Conservation (phyloP, 129 eudicot genomes). For the Flaveria linearis region DNA sequence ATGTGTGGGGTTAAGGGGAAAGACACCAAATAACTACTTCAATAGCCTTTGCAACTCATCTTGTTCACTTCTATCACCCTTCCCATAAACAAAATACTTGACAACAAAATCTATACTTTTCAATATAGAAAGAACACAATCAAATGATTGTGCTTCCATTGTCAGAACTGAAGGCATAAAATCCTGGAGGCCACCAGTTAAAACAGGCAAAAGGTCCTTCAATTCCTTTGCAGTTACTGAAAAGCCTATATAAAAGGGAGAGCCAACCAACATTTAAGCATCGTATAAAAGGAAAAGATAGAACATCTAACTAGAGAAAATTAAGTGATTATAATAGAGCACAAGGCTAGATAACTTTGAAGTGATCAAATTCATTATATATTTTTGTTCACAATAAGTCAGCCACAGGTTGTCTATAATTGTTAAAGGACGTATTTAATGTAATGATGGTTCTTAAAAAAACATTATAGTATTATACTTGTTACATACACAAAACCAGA, state of each 20-base stretch:
- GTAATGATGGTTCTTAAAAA: not conserved
- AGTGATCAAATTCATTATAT: not conserved
- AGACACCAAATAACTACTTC: constrained; percentile 67
- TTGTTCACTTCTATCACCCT: constrained; percentile 32
- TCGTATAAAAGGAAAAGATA: not conserved
- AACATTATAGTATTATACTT: not conserved
- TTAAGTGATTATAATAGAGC: not conserved
- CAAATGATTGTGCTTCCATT: constrained; percentile 71
- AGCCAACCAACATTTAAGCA: not conserved
- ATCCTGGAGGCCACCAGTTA: constrained; percentile 74
- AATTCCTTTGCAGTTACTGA: constrained; percentile 46
- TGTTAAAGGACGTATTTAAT: not conserved
- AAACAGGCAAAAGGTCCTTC: constrained; percentile 65
- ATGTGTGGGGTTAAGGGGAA: constrained; percentile 55
- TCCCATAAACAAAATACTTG: constrained; percentile 50
- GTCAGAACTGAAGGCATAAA: constrained; percentile 51
- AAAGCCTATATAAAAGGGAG: constrained; percentile 36
- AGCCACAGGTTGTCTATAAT: constrained; percentile 9
- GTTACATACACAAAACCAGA: not conserved
- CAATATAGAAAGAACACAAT: constrained; percentile 75
- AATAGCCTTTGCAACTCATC: constrained; percentile 38
- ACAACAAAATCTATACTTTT: constrained; percentile 63
- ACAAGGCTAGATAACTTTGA: not conserved
- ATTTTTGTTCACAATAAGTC: not conserved
- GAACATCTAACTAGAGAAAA: not conserved